Evolutionary conservation across 2,329 filamentous ascomycete species (phyloP).

Genomic region (Colletotrichum sp.): DNA sequence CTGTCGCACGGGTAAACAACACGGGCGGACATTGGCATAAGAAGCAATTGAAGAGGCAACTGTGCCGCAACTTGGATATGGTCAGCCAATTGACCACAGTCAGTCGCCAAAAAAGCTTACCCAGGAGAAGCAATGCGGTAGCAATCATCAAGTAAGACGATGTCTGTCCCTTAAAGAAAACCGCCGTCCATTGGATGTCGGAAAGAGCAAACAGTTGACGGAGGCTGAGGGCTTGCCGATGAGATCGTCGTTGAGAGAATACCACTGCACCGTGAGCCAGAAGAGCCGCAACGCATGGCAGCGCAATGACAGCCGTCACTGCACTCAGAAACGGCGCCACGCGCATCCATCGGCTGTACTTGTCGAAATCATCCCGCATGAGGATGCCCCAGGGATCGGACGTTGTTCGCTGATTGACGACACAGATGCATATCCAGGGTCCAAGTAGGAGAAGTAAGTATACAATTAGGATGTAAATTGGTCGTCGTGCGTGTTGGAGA

Average conservation of each 20-base stretch:
- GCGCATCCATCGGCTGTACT: constrained; percentile 6
- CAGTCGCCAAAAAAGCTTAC: not conserved
- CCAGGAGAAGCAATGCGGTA: constrained; percentile 1
- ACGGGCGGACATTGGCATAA: constrained; percentile 8
- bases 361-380: constrained; percentile 8
- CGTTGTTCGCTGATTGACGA: constrained; percentile 7
- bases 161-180: not conserved
- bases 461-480: constrained; percentile 9
- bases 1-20: constrained; percentile 11
- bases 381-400: constrained; percentile 3
- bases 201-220: constrained; percentile 17
- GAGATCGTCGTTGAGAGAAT: constrained; percentile 8
- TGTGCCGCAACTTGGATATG: not conserved
- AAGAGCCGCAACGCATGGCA: constrained; percentile 15
- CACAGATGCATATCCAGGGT: constrained; percentile 14
- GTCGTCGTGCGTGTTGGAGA: constrained; percentile 8
- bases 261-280: constrained; percentile 17
- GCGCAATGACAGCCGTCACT: constrained; percentile 12
- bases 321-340: constrained; percentile 8
- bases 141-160: constrained; percentile 7
- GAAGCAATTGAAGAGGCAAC: constrained; percentile 7
- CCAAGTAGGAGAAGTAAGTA: constrained; percentile 11
- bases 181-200: constrained; percentile 14
- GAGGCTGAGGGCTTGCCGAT: constrained; percentile 8
- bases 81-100: not conserved